Base-by-base conservation (phyloP, 2,329 filamentous ascomycete species). In the Aspergillus sp. region DNA sequence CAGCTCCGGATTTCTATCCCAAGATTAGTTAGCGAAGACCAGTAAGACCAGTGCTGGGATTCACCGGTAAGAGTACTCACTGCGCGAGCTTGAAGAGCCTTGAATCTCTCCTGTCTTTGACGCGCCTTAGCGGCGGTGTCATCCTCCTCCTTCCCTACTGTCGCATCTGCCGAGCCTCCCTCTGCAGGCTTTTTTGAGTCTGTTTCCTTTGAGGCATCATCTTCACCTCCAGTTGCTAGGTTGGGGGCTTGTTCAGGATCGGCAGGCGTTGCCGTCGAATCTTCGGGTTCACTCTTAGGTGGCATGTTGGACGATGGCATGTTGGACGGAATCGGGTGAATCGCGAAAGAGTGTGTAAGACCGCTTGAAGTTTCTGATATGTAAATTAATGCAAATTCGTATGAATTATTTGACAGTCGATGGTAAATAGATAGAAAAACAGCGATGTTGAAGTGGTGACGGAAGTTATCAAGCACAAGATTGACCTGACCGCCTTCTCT, bases 101-200 rank as follows among this genome's bases (percentile, higher is more conserved):
- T 90, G 76, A 96, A 96, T 55, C 88, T 84, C 44, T 88, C 87
- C 68, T 83, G 74, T 48, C 89, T 82, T 47, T 90, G 85, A 57
- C 81, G 60, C 17, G 65, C 64, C 48, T 61, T 69, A 5, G 60
- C 55, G 17, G 61, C 54, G 44, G 59, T 57, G 33, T 60, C 59
- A 47, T 60, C 54, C 15, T 56, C 60, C 42, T 52, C 54, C n/a
- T 47, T 50, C 15, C 52, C 46, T 13, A 30, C 41, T 13, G 17
- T 20, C 15, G 19, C 17, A 23, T 43, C 9, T 19, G n/a, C 15
- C 13, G 42, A 17, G 12, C 22, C 13, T 17, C 46, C 45, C 35
- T 49, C 43, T 19, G 44, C 15, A 7, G 35, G 30, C 20, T 47
- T 47, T 33, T 52, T 50, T n/a, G 49, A 25, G 22, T 56, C 48